These are phyloP conservation scores for Heterobasidion parviporum DNA, from an alignment of 1,284 basidiomycete genomes.

Conservation along the genomic window DNA sequence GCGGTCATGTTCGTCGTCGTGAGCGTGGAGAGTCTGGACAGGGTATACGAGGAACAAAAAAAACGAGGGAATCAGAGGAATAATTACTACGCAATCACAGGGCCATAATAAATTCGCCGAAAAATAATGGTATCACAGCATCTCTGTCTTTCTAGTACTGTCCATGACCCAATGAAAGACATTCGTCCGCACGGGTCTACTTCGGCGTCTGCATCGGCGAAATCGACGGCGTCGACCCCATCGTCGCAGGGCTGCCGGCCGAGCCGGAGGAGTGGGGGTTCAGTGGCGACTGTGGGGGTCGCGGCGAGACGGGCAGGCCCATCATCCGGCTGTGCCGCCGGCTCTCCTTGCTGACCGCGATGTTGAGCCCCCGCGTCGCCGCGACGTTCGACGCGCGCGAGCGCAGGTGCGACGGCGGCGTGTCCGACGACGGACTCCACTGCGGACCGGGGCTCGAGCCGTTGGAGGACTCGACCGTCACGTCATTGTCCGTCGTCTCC, in stretches of 20 bases:
- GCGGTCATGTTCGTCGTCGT: too few relatives aligned
- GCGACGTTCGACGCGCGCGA: constrained; percentile 54
- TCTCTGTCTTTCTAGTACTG: neutral
- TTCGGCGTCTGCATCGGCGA: constrained; percentile 13
- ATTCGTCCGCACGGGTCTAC: constrained; percentile 2
- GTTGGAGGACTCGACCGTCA: constrained; percentile 29
- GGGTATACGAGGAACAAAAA: too few relatives aligned
- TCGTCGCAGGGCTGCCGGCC: neutral
- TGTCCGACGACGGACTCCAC: neutral
- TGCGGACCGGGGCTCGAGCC: constrained; percentile 3
- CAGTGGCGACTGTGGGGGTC: constrained; percentile 16
- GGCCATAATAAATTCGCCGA: neutral
- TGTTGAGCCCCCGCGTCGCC: constrained; percentile 62
- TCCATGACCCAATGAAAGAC: neutral
- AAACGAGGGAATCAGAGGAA: too few relatives aligned
- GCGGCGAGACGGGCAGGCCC: constrained; percentile 44
- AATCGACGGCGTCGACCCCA: constrained; percentile 1
- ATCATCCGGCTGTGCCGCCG: constrained; percentile 49
- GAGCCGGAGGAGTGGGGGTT: constrained; percentile 11
- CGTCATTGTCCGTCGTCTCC: constrained; percentile 50
- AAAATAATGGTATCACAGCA: neutral
- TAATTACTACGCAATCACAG: neutral
- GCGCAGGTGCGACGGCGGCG: constrained; percentile 12
- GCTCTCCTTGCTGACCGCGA: constrained; percentile 40
- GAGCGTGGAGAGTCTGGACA: too few relatives aligned